Percentiles rank a stretch among this genome's conserved stretches.
These are phyloP conservation scores for Mallotus japonicus DNA, from an alignment of 441 rosid genomes.

Conservation along the genomic window DNA sequence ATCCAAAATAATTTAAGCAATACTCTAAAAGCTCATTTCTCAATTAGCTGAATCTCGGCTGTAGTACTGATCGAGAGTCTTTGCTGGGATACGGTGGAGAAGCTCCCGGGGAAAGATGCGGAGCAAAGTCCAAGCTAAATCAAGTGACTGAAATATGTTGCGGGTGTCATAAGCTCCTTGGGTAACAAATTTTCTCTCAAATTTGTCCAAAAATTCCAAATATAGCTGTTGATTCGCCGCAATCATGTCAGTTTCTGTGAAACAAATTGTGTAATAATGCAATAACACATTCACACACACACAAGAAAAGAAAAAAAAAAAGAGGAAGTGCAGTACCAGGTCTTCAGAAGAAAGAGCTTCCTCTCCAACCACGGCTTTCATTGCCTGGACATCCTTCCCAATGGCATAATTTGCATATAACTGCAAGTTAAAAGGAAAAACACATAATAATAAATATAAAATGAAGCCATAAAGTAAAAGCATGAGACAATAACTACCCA, in stretches of 20 bases:
- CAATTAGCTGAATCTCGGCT: slow-evolving; percentile 70
- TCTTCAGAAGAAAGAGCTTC: slow-evolving; percentile 99
- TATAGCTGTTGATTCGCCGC: slow-evolving; percentile 60
- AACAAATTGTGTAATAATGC: neutral
- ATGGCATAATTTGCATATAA: slow-evolving; percentile 95
- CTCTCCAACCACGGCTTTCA: slow-evolving; percentile 99
- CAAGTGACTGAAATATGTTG: slow-evolving; percentile 94
- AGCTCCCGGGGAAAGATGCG: slow-evolving; percentile 99
- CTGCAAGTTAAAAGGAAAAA: slow-evolving; percentile 34
- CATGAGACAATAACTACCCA: neutral
- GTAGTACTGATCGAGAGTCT: slow-evolving; percentile 88
- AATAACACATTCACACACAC: neutral
- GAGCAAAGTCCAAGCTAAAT: slow-evolving; percentile 95
- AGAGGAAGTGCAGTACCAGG: slow-evolving; percentile 43
- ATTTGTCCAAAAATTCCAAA: slow-evolving; percentile 92
- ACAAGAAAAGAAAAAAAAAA: neutral
- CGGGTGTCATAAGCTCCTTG: slow-evolving; percentile 99
- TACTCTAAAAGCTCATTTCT: slow-evolving; percentile 14
- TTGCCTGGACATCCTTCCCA: slow-evolving; percentile 98
- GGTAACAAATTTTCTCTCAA: slow-evolving; percentile 92
- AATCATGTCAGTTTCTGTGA: slow-evolving; percentile 17
- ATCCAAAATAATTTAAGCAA: slow-evolving; percentile 19
- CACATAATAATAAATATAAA: neutral
- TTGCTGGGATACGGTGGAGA: slow-evolving; percentile 97
- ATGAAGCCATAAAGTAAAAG: neutral